Evolutionary conservation across 441 rosid species (phyloP).

Genomic region (Daphne laureola): DNA sequence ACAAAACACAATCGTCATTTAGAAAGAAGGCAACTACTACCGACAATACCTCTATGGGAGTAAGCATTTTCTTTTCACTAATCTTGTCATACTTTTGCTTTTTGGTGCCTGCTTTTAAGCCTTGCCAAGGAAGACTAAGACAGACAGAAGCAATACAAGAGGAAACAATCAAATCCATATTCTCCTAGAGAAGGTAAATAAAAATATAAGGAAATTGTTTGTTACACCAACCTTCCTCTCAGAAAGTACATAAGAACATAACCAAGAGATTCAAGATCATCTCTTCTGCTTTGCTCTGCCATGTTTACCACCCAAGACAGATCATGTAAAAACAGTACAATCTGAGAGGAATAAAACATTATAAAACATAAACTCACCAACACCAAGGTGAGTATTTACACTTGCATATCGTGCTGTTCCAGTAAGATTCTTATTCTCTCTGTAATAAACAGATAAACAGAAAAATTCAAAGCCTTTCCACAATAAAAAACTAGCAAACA

Average conservation of each 20-base stretch:
- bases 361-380: conserved; percentile 31
- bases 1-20: too few relatives aligned
- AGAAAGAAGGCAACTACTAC: background rate
- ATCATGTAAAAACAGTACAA: conserved; percentile 6
- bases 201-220: background rate
- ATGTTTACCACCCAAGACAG: conserved; percentile 4
- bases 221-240: conserved; percentile 39
- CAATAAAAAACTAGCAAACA: too few relatives aligned
- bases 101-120: conserved; percentile 59
- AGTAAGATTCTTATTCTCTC: conserved; percentile 58
- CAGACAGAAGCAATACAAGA: conserved; percentile 10
- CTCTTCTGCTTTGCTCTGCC: conserved; percentile 67
- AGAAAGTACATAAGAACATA: conserved; percentile 55
- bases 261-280: conserved; percentile 59
- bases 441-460: conserved; percentile 11
- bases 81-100: conserved; percentile 65
- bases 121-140: conserved; percentile 67
- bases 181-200: too few relatives aligned
- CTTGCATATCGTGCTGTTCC: conserved; percentile 64
- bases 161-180: background rate
- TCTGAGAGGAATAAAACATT: conserved; percentile 10
- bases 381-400: conserved; percentile 60
- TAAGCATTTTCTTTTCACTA: conserved; percentile 58
- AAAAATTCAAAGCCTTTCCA: too few relatives aligned
- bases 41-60: conserved; percentile 45